Evolutionary conservation across 352 stramenopile species (phyloP), one percentile per base, ranked within the genome.

Genomic region (Thalassiosira livingstoniorum): DNA sequence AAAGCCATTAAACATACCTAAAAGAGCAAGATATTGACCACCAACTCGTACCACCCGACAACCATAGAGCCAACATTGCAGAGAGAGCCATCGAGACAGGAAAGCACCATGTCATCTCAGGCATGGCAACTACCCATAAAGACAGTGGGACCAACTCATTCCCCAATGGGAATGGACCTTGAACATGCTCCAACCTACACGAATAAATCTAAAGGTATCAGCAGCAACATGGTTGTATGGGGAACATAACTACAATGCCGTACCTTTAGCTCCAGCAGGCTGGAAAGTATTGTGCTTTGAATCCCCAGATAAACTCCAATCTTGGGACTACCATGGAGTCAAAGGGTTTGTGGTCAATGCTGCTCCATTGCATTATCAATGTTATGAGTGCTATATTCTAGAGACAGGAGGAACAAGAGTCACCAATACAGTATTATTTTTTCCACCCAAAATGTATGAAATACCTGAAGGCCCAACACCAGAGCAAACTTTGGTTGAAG

Each of bases 41-140:
- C 34, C 76, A 88, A 77, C 57, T 83, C 15, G 53, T 70, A 13
- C 66, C 71, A 37, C 65, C 64, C 15, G 25, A 43, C 15, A 63
- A 72, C 7, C 82, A 88, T 62, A 61, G 77, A 18, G 42, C 53
- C 34, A 88, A 88, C 62, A n/a, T 64, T 37, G 77, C 82, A 10
- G 77, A 88, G 29, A 69, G 58, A 62, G n/a, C n/a, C n/a, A 71
- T 87, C 43, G 60, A 61, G 27, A 87, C 81, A 32, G 79, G 61
- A 5, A 82, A 82, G 53, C 60, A 82, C 37, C 75, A 85, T 54
- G 82, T 87, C 58, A 60, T 85, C 51, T 42, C 75, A 4, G 54
- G 47, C 10, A 57, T 87, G 1, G 45, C 35, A 37, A 57, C 32
- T 25, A 72, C 57, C 21, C 47, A 83, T 29, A 3, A 11, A 4